Evolutionary conservation across 164 flowering plant species (phyloP), one percentile per base, ranked within the genome.

Genomic region (Tetracentron sinense): DNA sequence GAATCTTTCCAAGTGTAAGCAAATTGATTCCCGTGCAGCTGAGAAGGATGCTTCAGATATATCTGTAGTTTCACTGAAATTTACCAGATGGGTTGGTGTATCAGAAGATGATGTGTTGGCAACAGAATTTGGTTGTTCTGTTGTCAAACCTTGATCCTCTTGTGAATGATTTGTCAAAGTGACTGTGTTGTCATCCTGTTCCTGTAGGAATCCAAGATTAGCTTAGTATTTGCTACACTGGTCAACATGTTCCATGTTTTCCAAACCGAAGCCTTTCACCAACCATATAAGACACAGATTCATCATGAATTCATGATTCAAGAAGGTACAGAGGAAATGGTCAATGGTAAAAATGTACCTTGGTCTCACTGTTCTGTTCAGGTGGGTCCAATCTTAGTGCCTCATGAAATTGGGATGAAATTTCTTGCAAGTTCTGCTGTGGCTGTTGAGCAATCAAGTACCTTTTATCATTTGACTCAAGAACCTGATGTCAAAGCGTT

Each of bases 391-490:
- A 55, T 46, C 74, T 75, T 42, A 88, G 69, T 16, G 84, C 71
- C 33, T 76, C 84, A 46, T 75, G 84, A 74, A 89, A 83, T 42
- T 87, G 85, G 54, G 89, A 81, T 60, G 95, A 69, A 46, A 82
- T 58, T 31, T 82, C 83, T 46, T 81, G 80, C 69, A 82, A 48
- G 76, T 63, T 77, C 60, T 77, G 82, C 49, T 85, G 82, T 38
- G 78, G 35, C 50, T 81, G 81, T 47, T 80, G 38, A 29, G 61
- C 28, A 14, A 52, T 71, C 30, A 74, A 35, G 74, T 76, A 77
- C 27, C 68, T 66, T 67, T 67, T 75, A 38, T 75, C 85, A 44
- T 71, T 61, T 28, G 88, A 64, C 57, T 81, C 83, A 46, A 65
- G 69, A 42, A 66, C 88, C 89, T 83, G n/a, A 10, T 10, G 14